Percentiles rank a stretch among this genome's conserved stretches.
These are phyloP conservation scores for Pelargonium cotyledonis DNA, from an alignment of 441 rosid species.

Conservation along the genomic window DNA sequence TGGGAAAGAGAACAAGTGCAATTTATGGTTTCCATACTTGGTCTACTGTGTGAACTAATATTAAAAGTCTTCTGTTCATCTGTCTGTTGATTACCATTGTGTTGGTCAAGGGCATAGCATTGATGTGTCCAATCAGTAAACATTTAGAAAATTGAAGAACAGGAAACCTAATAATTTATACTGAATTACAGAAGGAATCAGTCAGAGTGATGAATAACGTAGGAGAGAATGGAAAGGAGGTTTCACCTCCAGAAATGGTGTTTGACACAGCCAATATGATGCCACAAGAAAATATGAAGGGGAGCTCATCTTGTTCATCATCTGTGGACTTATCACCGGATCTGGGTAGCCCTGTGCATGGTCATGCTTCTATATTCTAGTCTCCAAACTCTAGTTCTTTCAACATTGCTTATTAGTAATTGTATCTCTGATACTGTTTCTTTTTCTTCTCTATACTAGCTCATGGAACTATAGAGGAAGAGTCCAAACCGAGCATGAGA, in stretches of 20 bases:
- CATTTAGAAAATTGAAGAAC: constrained; percentile 1
- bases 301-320: constrained; percentile 36
- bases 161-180: constrained; percentile 9
- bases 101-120: constrained; percentile 6
- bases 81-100: no score
- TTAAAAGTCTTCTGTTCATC: no score
- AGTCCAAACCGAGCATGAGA: constrained; percentile 15
- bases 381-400: constrained; percentile 26
- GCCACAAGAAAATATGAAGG: constrained; percentile 25
- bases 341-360: constrained; percentile 36
- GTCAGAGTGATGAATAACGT: constrained; percentile 9
- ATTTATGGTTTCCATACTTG: background rate
- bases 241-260: constrained; percentile 25
- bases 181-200: constrained; percentile 42
- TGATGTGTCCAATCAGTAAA: constrained; percentile 20
- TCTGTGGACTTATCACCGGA: constrained; percentile 46
- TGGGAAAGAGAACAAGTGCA: background rate
- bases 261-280: constrained; percentile 24
- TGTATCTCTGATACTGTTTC: constrained; percentile 19
- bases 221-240: constrained; percentile 22
- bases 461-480: constrained; percentile 26
- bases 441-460: constrained; percentile 25
- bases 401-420: constrained; percentile 18
- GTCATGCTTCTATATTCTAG: constrained; percentile 24
- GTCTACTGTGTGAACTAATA: background rate